A percentile compares a stretch with the other conserved stretches of the same genome.
Conservation (phyloP, 2,329 filamentous ascomycete genomes). For the Trichocomaceae sp. region DNA sequence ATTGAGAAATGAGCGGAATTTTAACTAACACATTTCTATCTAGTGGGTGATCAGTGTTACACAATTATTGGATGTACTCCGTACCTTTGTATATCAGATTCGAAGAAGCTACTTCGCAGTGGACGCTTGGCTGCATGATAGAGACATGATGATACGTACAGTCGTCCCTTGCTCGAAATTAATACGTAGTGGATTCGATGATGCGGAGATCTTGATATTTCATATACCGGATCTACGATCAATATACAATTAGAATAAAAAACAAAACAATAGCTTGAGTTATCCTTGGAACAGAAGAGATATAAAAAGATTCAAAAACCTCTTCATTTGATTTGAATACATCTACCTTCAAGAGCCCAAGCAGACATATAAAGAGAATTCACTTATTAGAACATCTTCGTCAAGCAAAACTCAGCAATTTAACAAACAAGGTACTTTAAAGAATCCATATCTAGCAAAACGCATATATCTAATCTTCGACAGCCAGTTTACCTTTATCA, state of each 20-base stretch:
- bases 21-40: background rate
- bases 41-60: background rate
- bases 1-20: background rate
- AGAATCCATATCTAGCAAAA: background rate
- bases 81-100: background rate
- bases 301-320: conserved; percentile 3
- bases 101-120: background rate
- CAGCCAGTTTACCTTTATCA: background rate
- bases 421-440: background rate
- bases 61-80: background rate
- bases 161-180: background rate
- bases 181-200: background rate
- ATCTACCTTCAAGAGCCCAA: background rate
- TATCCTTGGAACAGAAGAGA: background rate
- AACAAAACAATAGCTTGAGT: background rate
- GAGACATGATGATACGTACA: background rate
- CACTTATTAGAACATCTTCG: background rate
- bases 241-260: background rate
- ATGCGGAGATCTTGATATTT: conserved; percentile 4
- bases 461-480: background rate
- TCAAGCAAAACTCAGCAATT: background rate
- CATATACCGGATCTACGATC: background rate
- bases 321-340: background rate
- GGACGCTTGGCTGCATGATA: background rate
- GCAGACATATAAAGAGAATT: background rate